phyloP scores from a whole-genome alignment of 176 grass and related monocot species.

The Musa schizocarpa region DNA sequence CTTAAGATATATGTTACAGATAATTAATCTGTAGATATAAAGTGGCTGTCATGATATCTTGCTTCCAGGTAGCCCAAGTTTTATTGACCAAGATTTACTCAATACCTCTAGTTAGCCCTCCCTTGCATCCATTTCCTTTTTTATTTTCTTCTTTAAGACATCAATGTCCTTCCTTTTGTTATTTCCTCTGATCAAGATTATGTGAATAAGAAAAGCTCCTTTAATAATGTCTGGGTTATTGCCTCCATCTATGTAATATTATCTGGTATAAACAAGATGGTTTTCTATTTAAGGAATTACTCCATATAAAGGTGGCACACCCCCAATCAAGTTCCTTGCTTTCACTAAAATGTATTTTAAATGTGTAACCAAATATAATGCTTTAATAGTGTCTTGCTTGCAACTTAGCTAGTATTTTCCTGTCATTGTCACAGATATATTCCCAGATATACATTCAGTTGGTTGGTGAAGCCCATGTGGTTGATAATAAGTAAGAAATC shows the following conservation, averaged over 20 bases:
- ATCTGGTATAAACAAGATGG: not conserved
- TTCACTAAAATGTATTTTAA: not conserved
- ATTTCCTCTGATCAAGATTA: too few species aligned
- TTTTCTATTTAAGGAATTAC: not conserved
- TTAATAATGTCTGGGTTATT: not conserved
- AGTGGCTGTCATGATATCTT: not conserved
- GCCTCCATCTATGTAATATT: not conserved
- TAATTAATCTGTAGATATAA: too few species aligned
- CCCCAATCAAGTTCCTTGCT: not conserved
- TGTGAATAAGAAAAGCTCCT: too few species aligned
- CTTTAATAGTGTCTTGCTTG: not conserved
- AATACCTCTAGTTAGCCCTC: not conserved
- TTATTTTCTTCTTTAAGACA: not conserved
- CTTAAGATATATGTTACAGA: too few species aligned
- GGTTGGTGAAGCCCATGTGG: constrained; percentile 96
- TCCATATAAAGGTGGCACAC: too few species aligned
- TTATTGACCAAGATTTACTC: not conserved
- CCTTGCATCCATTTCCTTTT: not conserved
- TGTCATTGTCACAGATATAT: constrained; percentile 59
- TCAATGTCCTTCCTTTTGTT: not conserved
- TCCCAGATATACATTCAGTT: constrained; percentile 97
- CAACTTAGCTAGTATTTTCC: not conserved
- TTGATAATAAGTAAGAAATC: constrained; percentile 70
- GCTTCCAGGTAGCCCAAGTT: not conserved
- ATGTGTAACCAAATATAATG: not conserved